A percentile compares a stretch with the other conserved stretches of the same genome.
Evolutionary conservation across 2,329 filamentous ascomycete species (phyloP).

Genomic region (Xylaria sp.): DNA sequence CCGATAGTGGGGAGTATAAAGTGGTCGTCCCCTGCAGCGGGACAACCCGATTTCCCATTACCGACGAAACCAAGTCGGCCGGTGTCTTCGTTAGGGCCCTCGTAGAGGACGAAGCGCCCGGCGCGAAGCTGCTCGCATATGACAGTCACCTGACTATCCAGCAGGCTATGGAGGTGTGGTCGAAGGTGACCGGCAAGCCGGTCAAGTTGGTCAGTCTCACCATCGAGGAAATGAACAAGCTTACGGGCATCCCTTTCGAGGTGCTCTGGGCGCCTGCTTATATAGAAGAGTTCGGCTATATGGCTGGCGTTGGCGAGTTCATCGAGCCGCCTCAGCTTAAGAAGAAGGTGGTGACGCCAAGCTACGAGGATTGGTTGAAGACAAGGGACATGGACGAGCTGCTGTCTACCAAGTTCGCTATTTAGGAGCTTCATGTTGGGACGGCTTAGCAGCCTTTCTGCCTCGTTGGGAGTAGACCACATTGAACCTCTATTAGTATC

Average conservation of each 20-base stretch:
- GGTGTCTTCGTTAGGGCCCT: conserved; percentile 53
- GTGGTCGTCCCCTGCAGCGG: conserved; percentile 39
- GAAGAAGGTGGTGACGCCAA: conserved; percentile 37
- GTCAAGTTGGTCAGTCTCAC: conserved; percentile 41
- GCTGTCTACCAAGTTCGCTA: conserved; percentile 1
- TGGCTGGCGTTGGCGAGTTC: conserved; percentile 45
- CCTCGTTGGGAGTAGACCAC: too few species aligned
- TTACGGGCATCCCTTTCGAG: conserved; percentile 45
- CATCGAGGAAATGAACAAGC: conserved; percentile 43
- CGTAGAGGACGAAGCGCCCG: conserved; percentile 46
- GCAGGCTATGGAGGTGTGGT: conserved; percentile 45
- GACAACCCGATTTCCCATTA: conserved; percentile 45
- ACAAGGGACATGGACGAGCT: conserved; percentile 26
- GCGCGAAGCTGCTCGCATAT: conserved; percentile 52
- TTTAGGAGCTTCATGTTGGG: conserved; percentile 1
- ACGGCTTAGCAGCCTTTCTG: too few species aligned
- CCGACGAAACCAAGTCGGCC: conserved; percentile 46
- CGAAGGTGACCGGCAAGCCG: conserved; percentile 44
- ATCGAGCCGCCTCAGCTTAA: conserved; percentile 49
- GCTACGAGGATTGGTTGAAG: conserved; percentile 42
- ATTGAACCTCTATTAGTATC: too few species aligned
- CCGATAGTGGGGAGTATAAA: conserved; percentile 38
- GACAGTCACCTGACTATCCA: conserved; percentile 45
- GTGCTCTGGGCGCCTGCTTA: conserved; percentile 21
- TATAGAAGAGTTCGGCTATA: conserved; percentile 45